Conservation (phyloP, 139 green algal genomes). For the Coelastrella sp. region DNA sequence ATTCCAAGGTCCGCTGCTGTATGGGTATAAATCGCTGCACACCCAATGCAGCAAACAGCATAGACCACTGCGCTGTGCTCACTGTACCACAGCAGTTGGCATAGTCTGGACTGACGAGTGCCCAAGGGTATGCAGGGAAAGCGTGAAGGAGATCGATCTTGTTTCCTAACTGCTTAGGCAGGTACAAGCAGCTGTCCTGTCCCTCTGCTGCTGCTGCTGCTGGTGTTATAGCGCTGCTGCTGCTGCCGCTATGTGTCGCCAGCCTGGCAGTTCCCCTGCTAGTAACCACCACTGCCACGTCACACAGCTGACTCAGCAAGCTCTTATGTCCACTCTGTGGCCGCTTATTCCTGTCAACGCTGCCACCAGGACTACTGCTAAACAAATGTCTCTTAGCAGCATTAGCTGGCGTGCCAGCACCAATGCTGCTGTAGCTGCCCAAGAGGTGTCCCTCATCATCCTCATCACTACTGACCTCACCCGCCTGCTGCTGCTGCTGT, state of each 20-base stretch:
- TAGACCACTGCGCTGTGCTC: background rate
- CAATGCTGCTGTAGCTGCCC: background rate
- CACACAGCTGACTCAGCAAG: background rate
- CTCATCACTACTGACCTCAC: background rate
- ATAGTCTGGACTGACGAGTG: background rate
- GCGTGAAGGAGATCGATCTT: background rate
- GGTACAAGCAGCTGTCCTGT: background rate
- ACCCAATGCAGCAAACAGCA: background rate
- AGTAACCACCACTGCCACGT: background rate
- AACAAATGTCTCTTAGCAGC: background rate
- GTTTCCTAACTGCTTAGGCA: constrained; percentile 1
- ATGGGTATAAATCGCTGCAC: background rate
- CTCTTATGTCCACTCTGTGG: background rate
- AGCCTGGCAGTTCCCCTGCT: background rate
- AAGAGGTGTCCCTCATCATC: background rate
- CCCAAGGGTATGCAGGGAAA: background rate
- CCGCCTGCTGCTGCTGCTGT: background rate
- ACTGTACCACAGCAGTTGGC: background rate
- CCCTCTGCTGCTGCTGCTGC: background rate
- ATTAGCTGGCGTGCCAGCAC: background rate
- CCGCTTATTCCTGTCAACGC: background rate
- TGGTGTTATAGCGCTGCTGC: background rate
- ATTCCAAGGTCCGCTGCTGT: background rate
- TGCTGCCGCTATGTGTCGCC: background rate
- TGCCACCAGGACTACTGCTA: background rate